phyloP scores from a whole-genome alignment of 2,329 filamentous ascomycete species.

The Colletotrichum falcatum region DNA sequence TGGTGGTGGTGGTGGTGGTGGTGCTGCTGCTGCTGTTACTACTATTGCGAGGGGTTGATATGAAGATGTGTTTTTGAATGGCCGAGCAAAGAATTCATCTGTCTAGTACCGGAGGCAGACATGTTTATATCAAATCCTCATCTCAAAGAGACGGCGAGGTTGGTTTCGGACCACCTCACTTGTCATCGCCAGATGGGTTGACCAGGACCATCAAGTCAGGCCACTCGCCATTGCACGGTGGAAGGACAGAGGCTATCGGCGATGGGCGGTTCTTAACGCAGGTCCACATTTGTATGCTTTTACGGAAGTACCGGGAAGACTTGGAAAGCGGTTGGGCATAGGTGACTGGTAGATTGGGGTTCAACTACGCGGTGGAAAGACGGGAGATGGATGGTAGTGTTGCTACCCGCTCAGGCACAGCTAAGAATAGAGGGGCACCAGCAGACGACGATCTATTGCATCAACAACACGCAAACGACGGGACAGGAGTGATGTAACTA shows the following conservation, averaged over 20 bases:
- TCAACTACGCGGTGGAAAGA: not conserved
- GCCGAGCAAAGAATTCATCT: not conserved
- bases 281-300: not conserved
- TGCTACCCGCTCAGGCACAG: not conserved
- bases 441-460: not conserved
- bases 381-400: constrained; percentile 6
- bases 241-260: constrained; percentile 20
- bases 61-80: not conserved
- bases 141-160: not conserved
- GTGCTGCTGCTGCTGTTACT: not conserved
- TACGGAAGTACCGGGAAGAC: constrained; percentile 4
- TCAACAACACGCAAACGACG: not conserved
- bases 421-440: not conserved
- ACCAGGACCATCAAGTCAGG: constrained; percentile 24
- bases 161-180: not conserved
- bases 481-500: constrained; percentile 30
- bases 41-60: not conserved
- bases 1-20: not conserved
- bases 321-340: not conserved
- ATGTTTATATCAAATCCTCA: constrained; percentile 26
- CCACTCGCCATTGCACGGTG: constrained; percentile 16
- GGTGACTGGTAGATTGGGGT: not conserved
- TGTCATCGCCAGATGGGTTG: not conserved
- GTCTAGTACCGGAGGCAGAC: not conserved
- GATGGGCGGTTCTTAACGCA: constrained; percentile 13